phyloP scores from a whole-genome alignment of 768 basidiomycete genomes.

The Dictyophora rubrovolvata region DNA sequence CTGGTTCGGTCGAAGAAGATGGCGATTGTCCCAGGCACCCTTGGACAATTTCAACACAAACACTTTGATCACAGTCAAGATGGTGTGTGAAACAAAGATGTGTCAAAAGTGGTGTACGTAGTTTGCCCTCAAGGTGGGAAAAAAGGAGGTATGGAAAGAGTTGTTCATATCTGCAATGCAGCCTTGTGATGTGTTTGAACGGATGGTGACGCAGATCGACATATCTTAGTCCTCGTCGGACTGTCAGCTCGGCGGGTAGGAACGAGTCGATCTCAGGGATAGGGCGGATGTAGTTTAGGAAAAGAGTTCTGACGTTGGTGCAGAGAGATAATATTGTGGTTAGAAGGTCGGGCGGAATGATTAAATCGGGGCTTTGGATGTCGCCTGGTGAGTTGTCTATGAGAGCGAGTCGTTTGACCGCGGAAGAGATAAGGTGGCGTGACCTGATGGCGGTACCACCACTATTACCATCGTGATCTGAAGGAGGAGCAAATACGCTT shows the following conservation, averaged over 20 bases:
- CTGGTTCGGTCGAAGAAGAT: neutral
- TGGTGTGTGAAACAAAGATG: constrained; percentile 9
- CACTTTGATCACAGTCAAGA: neutral
- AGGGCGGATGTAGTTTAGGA: constrained; percentile 4
- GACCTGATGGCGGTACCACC: neutral
- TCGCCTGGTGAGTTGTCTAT: constrained; percentile 4
- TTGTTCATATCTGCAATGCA: constrained; percentile 7
- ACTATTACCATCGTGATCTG: neutral
- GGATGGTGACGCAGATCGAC: neutral
- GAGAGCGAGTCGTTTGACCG: neutral
- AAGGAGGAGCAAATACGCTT: neutral
- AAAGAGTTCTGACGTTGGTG: neutral
- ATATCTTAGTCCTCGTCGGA: constrained; percentile 2
- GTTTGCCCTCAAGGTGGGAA: neutral
- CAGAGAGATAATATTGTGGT: neutral
- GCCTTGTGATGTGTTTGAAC: neutral
- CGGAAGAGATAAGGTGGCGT: neutral
- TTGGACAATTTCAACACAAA: neutral
- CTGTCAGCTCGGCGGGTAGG: constrained; percentile 4
- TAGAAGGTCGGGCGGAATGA: neutral
- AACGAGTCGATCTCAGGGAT: constrained; percentile 1
- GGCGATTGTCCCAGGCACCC: neutral
- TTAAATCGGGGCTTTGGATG: neutral
- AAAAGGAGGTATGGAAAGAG: neutral
- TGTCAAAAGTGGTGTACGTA: neutral